Percentiles rank a stretch among this genome's conserved stretches.
phyloP scores from a whole-genome alignment of 768 basidiomycete species.

The Tylopilus felleus region DNA sequence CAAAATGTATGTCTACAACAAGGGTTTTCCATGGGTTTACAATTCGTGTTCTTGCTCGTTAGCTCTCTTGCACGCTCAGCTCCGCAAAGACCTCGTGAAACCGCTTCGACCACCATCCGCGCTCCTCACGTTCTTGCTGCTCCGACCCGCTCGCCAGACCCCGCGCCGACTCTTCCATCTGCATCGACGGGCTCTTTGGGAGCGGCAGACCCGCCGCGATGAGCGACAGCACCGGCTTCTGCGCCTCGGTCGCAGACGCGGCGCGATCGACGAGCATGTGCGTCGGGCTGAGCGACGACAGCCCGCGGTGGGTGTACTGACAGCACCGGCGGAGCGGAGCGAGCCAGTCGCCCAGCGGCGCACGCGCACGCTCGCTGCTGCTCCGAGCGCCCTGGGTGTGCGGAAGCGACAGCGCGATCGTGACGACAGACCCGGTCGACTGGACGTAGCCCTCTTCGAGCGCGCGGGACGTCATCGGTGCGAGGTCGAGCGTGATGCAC shows the following conservation, averaged over 20 bases:
- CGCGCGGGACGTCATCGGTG: conserved; percentile 42
- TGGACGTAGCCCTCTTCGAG: conserved; percentile 37
- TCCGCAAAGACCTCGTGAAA: conserved; percentile 64
- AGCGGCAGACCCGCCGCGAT: conserved; percentile 50
- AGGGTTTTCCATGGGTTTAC: no score
- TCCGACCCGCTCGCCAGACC: conserved; percentile 25
- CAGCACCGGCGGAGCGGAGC: conserved; percentile 52
- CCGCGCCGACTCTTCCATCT: conserved; percentile 38
- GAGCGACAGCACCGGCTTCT: conserved; percentile 37
- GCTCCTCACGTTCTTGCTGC: conserved; percentile 59
- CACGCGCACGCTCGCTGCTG: neutral
- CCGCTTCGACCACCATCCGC: conserved; percentile 70
- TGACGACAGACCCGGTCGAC: conserved; percentile 31
- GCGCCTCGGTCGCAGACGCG: conserved; percentile 27
- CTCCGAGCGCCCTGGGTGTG: neutral
- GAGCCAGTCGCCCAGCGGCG: conserved; percentile 36
- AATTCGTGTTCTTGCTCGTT: neutral
- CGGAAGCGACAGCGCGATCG: conserved; percentile 38
- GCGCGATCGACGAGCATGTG: conserved; percentile 27
- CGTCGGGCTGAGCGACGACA: conserved; percentile 34
- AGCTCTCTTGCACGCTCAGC: conserved; percentile 35
- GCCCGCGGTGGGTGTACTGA: conserved; percentile 42
- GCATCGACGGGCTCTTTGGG: conserved; percentile 72
- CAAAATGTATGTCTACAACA: no score
- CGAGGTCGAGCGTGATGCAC: conserved; percentile 46